Base-by-base conservation (phyloP, 371 early-diverging fungal genomes). In the Cladochytrium tenue region DNA sequence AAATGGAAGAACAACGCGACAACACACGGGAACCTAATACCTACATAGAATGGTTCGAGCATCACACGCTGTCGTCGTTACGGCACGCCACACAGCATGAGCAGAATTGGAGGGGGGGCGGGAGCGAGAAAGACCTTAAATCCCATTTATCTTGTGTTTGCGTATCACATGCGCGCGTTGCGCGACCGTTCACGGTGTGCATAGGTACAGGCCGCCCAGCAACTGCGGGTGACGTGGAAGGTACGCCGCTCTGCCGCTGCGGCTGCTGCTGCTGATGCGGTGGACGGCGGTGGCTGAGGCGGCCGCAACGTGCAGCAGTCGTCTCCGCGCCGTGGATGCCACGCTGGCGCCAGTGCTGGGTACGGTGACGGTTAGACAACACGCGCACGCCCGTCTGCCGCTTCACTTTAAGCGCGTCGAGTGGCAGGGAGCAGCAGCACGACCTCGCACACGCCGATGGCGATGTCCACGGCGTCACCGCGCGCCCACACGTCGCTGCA, bases 321-420 rank as follows among this genome's bases (percentile, higher is more conserved):
- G 7, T 25, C 5, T 25, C 5, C 53, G 20, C 43, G 43, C 43
- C 43, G 65, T 51, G 32, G 28, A 26, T 20, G 31, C 36, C 52
- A 32, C 13, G 52, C 13, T 25, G 58, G 15, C 27, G 53, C 15
- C 53, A 32, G 10, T 20, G 58, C 13, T 5, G 58, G 33, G 31
- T 25, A 13, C 35, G 64, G 20, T 59, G 64, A n/a, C 43, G 43
- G 43, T 53, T 26, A 56, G 74, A 79, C 63, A 94, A 68, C 72
- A 92, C 81, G 13, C 91, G 88, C 69, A 92, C 88, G 27, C 93
- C 93, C n/a, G 94, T 94, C 82, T 95, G 96, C 58, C 88, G 78
- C 84, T 94, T 95, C 73, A 95, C 95, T 88, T 95, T 95, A 66
- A 95, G 85, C 27, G 95, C 94, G 77, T 95, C 96, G 61, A 95